Base-by-base conservation (phyloP, 495 filamentous ascomycete genomes). In the Penicillium taxi region DNA sequence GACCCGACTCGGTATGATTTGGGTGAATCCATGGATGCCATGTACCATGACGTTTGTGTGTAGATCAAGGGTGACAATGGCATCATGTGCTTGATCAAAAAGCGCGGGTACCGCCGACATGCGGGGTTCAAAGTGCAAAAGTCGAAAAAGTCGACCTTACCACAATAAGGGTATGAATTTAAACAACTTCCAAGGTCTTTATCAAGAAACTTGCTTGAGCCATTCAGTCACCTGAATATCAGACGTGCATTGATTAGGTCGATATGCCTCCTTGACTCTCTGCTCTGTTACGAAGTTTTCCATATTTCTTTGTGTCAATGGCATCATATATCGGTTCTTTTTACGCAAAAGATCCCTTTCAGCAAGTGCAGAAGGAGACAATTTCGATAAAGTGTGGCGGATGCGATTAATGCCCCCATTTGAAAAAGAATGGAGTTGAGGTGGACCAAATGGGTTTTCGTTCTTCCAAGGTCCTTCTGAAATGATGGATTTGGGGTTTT, bases 161-260 rank as follows among this genome's bases (percentile, higher is more conserved):
- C n/a, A n/a, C n/a, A n/a, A n/a, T n/a, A n/a, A n/a, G n/a, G n/a
- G n/a, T n/a, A n/a, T n/a, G n/a, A n/a, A n/a, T n/a, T n/a, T n/a
- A n/a, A n/a, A n/a, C n/a, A n/a, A n/a, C n/a, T n/a, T n/a, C n/a
- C n/a, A n/a, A n/a, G n/a, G n/a, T n/a, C n/a, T n/a, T n/a, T n/a
- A 26, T 51, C 54, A 59, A 67, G 67, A 53, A 74, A 82, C 26
- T 63, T 75, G 50, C 65, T 74, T 65, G 69, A 86, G 52, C 83
- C 83, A 69, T 74, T 80, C 58, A 62, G 76, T 58, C 74, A 88
- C 50, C 56, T 76, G 69, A 71, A 83, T 35, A 64, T 82, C 60
- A 69, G 75, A 37, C 48, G 61, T 42, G 70, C 64, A 44, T 44
- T 72, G 41, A 73, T 81, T 26, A 53, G 50, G 32, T 70, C 79